A percentile compares a stretch with the other conserved stretches of the same genome.
These are phyloP conservation scores for Alternaria triticimaculans DNA, from an alignment of 2,329 filamentous ascomycete genomes.

Conservation along the genomic window DNA sequence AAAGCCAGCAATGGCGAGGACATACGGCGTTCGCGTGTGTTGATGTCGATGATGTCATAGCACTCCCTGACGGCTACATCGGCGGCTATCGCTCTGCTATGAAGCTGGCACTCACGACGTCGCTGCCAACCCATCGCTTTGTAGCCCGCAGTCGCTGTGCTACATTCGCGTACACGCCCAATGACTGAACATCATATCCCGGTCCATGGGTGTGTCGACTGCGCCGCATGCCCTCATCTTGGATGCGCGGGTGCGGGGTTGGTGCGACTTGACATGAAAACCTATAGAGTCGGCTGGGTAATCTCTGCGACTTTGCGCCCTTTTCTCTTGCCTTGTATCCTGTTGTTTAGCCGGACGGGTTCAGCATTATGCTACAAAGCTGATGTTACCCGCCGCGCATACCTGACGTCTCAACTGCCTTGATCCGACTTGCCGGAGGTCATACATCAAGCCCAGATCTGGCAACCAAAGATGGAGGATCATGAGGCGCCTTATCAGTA, in stretches of 20 bases:
- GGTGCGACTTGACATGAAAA: background rate
- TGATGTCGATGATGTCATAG: background rate
- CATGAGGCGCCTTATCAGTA: background rate
- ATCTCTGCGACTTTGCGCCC: background rate
- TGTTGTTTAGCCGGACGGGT: no score
- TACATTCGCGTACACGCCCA: background rate
- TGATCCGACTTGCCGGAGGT: background rate
- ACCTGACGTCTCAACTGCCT: background rate
- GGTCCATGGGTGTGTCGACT: background rate
- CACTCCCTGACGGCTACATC: background rate
- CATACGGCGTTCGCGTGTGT: background rate
- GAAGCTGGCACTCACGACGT: background rate
- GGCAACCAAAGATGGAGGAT: background rate
- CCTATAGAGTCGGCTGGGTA: no score
- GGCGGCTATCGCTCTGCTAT: background rate
- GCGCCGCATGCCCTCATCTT: background rate
- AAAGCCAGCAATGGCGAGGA: accelerated
- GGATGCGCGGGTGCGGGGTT: background rate
- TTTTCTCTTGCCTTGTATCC: no score
- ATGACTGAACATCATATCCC: background rate
- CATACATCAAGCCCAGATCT: no score
- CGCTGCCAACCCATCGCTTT: no score
- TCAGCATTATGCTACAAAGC: background rate
- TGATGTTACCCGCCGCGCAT: background rate
- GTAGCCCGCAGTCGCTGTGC: background rate